phyloP scores from a whole-genome alignment of 129 eudicot species.

The Rutidosis leptorrhynchoides region DNA sequence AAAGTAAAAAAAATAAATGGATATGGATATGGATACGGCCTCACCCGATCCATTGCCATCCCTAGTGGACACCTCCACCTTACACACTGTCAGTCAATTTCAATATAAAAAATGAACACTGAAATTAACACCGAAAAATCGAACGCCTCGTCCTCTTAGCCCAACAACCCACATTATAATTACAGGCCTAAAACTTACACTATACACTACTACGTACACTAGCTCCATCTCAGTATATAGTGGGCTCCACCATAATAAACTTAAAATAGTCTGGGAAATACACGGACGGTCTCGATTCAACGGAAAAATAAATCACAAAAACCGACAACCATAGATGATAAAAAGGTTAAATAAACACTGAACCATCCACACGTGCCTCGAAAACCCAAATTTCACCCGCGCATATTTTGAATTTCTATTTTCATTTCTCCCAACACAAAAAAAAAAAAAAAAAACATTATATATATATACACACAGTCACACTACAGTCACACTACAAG shows the following conservation, averaged over 20 bases:
- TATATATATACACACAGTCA: background rate
- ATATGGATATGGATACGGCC: no score
- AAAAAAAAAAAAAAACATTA: background rate
- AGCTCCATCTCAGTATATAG: background rate
- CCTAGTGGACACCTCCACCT: no score
- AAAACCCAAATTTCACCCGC: constrained; percentile 30
- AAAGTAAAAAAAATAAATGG: no score
- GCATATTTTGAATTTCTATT: constrained; percentile 32
- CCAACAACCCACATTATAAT: background rate
- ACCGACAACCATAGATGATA: background rate
- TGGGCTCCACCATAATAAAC: background rate
- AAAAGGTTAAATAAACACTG: background rate
- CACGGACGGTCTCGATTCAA: constrained; percentile 23
- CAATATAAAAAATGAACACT: no score
- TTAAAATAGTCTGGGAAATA: background rate
- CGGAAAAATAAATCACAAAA: background rate
- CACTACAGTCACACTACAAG: background rate
- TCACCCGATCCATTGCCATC: no score
- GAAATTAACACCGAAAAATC: no score
- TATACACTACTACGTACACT: constrained; percentile 5
- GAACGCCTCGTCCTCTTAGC: no score
- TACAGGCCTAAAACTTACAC: constrained; percentile 2
- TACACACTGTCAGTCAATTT: no score
- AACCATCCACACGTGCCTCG: constrained; percentile 10
- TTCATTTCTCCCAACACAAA: constrained; percentile 2